Percentiles rank a stretch among this genome's conserved stretches.
Conservation (phyloP, 805 yeast genomes). For the Candida maris region DNA sequence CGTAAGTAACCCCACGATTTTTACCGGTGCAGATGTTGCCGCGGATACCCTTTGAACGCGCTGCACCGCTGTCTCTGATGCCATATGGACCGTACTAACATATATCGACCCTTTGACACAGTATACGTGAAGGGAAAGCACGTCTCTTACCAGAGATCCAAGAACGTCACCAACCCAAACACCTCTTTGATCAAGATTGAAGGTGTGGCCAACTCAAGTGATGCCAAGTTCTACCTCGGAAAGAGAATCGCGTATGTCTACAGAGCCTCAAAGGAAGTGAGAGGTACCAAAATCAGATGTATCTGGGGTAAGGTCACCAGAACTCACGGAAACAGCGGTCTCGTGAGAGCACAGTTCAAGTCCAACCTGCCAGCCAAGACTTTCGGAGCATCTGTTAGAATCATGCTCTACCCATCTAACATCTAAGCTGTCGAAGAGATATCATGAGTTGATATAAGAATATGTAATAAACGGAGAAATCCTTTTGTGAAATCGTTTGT, state of each 20-base stretch:
- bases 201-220: slow-evolving; percentile 88
- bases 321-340: slow-evolving; percentile 98
- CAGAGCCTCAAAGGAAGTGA: slow-evolving; percentile 96
- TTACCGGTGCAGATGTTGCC: too few relatives aligned
- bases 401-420: slow-evolving; percentile 99
- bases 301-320: slow-evolving; percentile 99
- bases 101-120: slow-evolving; percentile 37
- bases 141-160: slow-evolving; percentile 99
- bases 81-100: too few relatives aligned
- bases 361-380: slow-evolving; percentile 99
- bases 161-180: slow-evolving; percentile 97
- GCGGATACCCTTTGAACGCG: too few relatives aligned
- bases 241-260: slow-evolving; percentile 99
- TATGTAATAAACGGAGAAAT: slow-evolving; percentile 5
- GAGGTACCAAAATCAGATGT: slow-evolving; percentile 99
- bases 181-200: slow-evolving; percentile 95
- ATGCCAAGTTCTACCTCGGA: slow-evolving; percentile 98
- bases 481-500: too few relatives aligned
- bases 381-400: slow-evolving; percentile 99
- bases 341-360: slow-evolving; percentile 98
- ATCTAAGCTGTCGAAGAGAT: slow-evolving; percentile 54
- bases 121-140: slow-evolving; percentile 99
- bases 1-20: slow-evolving; percentile 58
- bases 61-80: too few relatives aligned
- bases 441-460: slow-evolving; percentile 7